Conservation (phyloP, 306 rosid species). For the Quercus wislizeni region DNA sequence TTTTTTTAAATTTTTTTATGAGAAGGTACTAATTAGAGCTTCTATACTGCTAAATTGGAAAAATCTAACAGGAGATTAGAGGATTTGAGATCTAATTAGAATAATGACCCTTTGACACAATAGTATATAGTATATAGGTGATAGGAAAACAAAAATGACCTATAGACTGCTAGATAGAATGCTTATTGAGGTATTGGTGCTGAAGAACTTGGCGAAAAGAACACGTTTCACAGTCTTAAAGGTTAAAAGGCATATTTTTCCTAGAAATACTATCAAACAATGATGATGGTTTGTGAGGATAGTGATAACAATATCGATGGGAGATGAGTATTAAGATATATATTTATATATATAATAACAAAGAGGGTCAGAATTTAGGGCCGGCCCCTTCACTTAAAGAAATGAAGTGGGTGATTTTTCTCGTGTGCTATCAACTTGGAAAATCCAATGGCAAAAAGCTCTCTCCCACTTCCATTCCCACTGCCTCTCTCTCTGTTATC, state of each 20-base stretch:
- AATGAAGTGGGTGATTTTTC: background rate
- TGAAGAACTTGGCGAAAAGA: background rate
- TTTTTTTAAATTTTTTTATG: too few relatives aligned
- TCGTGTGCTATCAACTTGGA: constrained; percentile 9
- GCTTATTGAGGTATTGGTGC: background rate
- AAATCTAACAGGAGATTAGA: too few relatives aligned
- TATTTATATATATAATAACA: background rate
- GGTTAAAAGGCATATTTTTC: background rate
- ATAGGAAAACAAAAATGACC: too few relatives aligned
- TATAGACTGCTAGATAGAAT: background rate
- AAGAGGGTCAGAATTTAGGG: constrained; percentile 13
- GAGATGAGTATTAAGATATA: background rate
- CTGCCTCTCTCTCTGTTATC: constrained; percentile 4
- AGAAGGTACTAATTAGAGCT: too few relatives aligned
- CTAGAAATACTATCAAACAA: constrained; percentile 6
- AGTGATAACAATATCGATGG: constrained; percentile 9
- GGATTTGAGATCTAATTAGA: too few relatives aligned
- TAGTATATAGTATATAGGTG: too few relatives aligned
- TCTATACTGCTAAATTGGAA: too few relatives aligned
- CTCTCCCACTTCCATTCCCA: too few relatives aligned
- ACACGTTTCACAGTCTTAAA: background rate
- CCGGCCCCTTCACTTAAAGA: constrained; percentile 6
- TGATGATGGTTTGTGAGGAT: background rate
- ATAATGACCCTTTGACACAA: too few relatives aligned
- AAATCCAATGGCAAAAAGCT: constrained; percentile 12